Conservation (phyloP, 768 basidiomycete genomes). For the Panaeolus papilionaceus region DNA sequence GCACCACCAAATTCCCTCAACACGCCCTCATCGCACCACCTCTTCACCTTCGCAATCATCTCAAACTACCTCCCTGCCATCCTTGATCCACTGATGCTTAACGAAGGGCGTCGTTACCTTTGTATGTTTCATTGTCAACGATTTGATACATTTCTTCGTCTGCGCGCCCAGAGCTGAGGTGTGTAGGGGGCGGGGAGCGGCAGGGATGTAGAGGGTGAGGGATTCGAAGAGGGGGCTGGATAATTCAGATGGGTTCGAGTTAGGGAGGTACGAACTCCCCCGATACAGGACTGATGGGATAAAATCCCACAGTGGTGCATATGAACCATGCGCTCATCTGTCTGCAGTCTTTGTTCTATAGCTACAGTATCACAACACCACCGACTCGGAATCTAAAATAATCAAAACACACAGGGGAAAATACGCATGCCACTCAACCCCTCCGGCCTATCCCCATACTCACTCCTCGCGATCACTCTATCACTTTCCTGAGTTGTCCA, state of each 20-base stretch:
- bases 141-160: conserved; percentile 64
- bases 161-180: conserved; percentile 65
- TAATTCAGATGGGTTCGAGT: too few species aligned
- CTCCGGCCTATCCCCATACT: conserved; percentile 72
- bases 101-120: conserved; percentile 53
- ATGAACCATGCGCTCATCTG: conserved; percentile 92
- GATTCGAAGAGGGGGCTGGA: conserved; percentile 55
- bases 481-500: conserved; percentile 74
- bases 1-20: too few species aligned
- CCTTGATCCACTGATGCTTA: conserved; percentile 61
- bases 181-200: conserved; percentile 22
- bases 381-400: too few species aligned
- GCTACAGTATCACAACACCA: too few species aligned
- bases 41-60: conserved; percentile 56
- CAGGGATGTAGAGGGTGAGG: conserved; percentile 55
- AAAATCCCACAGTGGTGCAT: conserved; percentile 89
- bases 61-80: conserved; percentile 67
- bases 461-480: conserved; percentile 61
- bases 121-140: conserved; percentile 61
- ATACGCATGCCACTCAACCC: conserved; percentile 74
- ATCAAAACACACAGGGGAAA: too few species aligned
- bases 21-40: conserved; percentile 22
- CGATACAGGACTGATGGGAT: conserved; percentile 83
- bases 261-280: conserved; percentile 63
- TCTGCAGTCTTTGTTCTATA: conserved; percentile 87